These are phyloP conservation scores for Vitis hybrid DNA, from an alignment of 177 flowering plant genomes.

Conservation along the genomic window DNA sequence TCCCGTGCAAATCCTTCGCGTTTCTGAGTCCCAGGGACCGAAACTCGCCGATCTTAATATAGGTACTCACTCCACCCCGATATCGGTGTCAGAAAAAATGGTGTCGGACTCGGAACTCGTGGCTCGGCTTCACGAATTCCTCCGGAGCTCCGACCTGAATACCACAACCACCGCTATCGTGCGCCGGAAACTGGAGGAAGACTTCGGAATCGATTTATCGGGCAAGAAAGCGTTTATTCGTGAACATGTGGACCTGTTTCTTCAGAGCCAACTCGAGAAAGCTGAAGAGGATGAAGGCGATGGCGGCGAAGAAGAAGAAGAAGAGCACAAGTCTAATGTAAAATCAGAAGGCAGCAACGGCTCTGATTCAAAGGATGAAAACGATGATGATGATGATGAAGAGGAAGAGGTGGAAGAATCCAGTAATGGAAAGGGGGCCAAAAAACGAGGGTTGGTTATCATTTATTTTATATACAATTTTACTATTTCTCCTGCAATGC, in stretches of 20 bases:
- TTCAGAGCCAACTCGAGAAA: conserved; percentile 42
- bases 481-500: not conserved
- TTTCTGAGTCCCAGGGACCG: no score
- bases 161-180: conserved; percentile 67
- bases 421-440: conserved; percentile 20
- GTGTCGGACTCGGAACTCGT: conserved; percentile 74
- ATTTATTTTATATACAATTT: not conserved
- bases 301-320: conserved; percentile 9
- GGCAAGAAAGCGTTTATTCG: conserved; percentile 68
- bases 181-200: conserved; percentile 72
- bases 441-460: conserved; percentile 28
- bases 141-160: conserved; percentile 65
- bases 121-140: conserved; percentile 56
- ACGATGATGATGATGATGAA: conserved; percentile 24
- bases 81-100: conserved; percentile 32
- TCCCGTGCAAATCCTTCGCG: no score
- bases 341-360: conserved; percentile 23
- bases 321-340: conserved; percentile 18
- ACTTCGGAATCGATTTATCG: conserved; percentile 77
- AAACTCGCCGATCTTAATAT: no score
- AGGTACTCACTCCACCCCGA: no score
- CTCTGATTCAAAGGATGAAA: conserved; percentile 19
- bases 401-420: conserved; percentile 22
- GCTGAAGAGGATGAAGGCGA: conserved; percentile 22
- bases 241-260: conserved; percentile 71